A percentile compares a stretch with the other conserved stretches of the same genome.
Evolutionary conservation across 2,329 filamentous ascomycete genomes (phyloP).

Genomic region (Calonectria montana): DNA sequence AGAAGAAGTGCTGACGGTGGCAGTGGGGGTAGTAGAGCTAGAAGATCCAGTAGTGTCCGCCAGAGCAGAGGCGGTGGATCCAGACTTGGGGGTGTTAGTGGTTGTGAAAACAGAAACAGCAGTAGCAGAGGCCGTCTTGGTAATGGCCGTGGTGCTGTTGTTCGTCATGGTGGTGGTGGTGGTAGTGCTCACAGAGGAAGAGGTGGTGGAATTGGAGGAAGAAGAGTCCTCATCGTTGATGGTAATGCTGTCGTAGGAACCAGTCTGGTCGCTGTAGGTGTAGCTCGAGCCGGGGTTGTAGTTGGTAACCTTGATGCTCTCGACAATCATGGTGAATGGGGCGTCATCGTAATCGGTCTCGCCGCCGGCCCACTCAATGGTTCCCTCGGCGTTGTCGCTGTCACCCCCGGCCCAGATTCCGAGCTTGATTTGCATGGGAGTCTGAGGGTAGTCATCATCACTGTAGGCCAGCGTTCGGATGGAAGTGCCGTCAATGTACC

Average conservation of each 20-base stretch:
- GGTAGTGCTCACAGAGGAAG: background rate
- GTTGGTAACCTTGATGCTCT: constrained; percentile 63
- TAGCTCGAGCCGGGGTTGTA: constrained; percentile 59
- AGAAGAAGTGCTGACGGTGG: background rate
- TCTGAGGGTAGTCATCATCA: constrained; percentile 74
- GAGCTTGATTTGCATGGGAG: constrained; percentile 75
- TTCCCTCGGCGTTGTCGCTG: constrained; percentile 71
- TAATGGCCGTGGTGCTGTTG: background rate
- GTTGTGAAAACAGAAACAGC: background rate
- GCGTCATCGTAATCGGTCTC: constrained; percentile 60
- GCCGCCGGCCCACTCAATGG: constrained; percentile 76
- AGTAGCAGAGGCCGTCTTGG: background rate
- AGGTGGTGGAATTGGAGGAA: background rate
- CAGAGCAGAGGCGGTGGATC: background rate
- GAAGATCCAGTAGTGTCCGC: background rate
- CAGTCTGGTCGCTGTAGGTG: constrained; percentile 59
- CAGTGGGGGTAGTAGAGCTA: background rate
- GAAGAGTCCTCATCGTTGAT: constrained; percentile 41
- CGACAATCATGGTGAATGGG: constrained; percentile 66
- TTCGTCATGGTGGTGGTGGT: background rate
- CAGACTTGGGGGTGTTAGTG: background rate
- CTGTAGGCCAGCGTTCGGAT: constrained; percentile 69
- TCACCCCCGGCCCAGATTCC: constrained; percentile 73
- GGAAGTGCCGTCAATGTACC: constrained; percentile 69
- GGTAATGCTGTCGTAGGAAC: constrained; percentile 62